Conservation (phyloP, 164 flowering plant genomes). For the Euptelea pleiosperma region DNA sequence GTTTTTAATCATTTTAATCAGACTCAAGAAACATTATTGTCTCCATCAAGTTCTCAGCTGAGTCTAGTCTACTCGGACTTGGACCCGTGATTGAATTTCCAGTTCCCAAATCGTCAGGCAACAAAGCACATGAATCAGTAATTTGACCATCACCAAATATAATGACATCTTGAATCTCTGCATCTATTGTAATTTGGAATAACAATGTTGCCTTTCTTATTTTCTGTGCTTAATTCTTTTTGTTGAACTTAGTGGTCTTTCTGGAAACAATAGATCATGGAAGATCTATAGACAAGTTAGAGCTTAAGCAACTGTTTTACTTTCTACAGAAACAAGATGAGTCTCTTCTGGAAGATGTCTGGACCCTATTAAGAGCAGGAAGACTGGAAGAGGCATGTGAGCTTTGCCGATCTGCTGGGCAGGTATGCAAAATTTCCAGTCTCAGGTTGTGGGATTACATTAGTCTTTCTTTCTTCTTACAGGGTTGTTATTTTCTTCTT, state of each 20-base stretch:
- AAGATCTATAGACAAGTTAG: neutral
- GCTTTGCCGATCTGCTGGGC: constrained; percentile 96
- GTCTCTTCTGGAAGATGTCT: constrained; percentile 89
- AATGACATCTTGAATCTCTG: too few species aligned
- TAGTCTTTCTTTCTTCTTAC: neutral
- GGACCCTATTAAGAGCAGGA: constrained; percentile 89
- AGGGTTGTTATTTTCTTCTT: constrained; percentile 7
- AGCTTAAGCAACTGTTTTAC: neutral
- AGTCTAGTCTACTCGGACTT: too few species aligned
- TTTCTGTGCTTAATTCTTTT: too few species aligned
- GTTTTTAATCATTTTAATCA: too few species aligned
- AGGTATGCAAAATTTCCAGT: constrained; percentile 42
- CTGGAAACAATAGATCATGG: neutral
- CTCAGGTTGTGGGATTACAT: neutral
- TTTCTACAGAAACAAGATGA: constrained; percentile 86
- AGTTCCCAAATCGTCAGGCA: too few species aligned
- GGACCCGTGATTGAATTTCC: too few species aligned
- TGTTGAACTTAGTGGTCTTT: constrained; percentile 1
- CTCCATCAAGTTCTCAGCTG: too few species aligned
- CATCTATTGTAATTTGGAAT: too few species aligned
- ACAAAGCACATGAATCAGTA: too few species aligned
- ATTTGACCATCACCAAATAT: too few species aligned
- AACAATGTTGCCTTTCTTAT: too few species aligned
- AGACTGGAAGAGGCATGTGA: constrained; percentile 89
- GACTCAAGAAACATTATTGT: too few species aligned